These are phyloP conservation scores for Globisporangium spiculum DNA, from an alignment of 352 stramenopile species.

Conservation along the genomic window DNA sequence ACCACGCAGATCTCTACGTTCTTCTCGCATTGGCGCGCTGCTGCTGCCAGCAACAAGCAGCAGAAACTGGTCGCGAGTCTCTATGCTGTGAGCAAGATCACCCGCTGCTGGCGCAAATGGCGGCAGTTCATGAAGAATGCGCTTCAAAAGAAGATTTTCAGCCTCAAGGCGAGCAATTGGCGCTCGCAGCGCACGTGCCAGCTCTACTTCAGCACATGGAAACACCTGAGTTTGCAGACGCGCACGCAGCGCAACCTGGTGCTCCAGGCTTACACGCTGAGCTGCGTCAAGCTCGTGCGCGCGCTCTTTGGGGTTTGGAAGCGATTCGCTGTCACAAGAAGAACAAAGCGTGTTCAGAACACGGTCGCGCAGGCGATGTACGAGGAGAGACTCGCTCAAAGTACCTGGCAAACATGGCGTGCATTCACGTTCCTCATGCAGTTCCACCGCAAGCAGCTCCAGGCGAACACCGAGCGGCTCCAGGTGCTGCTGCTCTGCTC, in stretches of 20 bases:
- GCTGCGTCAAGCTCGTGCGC: slow-evolving; percentile 26
- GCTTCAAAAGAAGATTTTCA: background rate
- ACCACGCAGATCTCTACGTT: slow-evolving; percentile 1
- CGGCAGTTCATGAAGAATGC: background rate
- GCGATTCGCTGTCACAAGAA: slow-evolving; percentile 18
- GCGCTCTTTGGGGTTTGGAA: slow-evolving; percentile 29
- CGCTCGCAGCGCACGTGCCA: background rate
- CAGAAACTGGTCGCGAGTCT: background rate
- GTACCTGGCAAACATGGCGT: slow-evolving; percentile 27
- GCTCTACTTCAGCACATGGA: slow-evolving; percentile 25
- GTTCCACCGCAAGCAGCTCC: slow-evolving; percentile 33
- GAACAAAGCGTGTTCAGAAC: slow-evolving; percentile 23
- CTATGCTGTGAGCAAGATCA: background rate
- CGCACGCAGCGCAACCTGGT: slow-evolving; percentile 21
- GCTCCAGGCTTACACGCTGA: slow-evolving; percentile 27
- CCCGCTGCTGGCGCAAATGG: slow-evolving; percentile 12
- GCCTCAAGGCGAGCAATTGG: background rate
- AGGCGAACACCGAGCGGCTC: slow-evolving; percentile 54
- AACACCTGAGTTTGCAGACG: slow-evolving; percentile 10
- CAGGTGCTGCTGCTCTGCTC: slow-evolving; percentile 62
- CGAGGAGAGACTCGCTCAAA: slow-evolving; percentile 14
- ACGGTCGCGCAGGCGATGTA: slow-evolving; percentile 26
- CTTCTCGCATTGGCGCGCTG: slow-evolving; percentile 5
- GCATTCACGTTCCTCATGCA: slow-evolving; percentile 18
- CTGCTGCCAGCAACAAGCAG: background rate